Evolutionary conservation across 208 protist genomes (phyloP).

Genomic region (Trypanosoma rangeli): DNA sequence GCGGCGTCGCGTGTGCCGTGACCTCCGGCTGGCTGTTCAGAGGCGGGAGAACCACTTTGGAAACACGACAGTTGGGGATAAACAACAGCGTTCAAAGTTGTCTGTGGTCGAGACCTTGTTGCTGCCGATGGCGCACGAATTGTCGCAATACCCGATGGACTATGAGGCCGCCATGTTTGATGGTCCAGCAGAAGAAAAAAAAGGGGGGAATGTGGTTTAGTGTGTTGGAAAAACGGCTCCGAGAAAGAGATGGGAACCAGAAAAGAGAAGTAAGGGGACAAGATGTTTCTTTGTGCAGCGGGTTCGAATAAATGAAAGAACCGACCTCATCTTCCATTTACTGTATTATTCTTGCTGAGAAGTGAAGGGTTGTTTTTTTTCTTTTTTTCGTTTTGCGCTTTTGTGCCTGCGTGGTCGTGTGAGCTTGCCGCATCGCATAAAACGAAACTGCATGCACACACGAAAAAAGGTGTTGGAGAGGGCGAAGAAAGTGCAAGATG

Average conservation of each 20-base stretch:
- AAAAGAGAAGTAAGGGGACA: neutral
- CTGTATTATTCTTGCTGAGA: neutral
- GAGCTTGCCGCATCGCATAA: neutral
- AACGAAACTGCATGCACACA: neutral
- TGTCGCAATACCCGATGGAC: constrained; percentile 50
- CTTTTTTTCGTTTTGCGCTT: neutral
- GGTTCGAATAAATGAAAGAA: neutral
- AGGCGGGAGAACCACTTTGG: constrained; percentile 6
- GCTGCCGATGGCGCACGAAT: constrained; percentile 61
- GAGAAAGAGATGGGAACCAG: neutral
- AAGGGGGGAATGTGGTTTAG: constrained; percentile 9
- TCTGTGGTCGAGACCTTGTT: constrained; percentile 37
- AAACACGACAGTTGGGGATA: neutral
- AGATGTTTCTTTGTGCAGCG: neutral
- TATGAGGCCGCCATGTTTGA: constrained; percentile 38
- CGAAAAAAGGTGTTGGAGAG: neutral
- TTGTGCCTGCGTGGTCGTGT: neutral
- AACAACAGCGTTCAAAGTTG: neutral
- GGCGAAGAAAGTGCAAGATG: neutral
- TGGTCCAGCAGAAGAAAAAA: neutral
- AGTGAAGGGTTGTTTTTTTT: neutral
- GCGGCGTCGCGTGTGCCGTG: constrained; percentile 44
- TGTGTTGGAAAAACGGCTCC: neutral
- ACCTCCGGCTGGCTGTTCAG: constrained; percentile 45
- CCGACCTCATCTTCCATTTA: neutral